These are phyloP conservation scores for Trypanosoma platydactyli DNA, from an alignment of 208 protist genomes.

Conservation along the genomic window DNA sequence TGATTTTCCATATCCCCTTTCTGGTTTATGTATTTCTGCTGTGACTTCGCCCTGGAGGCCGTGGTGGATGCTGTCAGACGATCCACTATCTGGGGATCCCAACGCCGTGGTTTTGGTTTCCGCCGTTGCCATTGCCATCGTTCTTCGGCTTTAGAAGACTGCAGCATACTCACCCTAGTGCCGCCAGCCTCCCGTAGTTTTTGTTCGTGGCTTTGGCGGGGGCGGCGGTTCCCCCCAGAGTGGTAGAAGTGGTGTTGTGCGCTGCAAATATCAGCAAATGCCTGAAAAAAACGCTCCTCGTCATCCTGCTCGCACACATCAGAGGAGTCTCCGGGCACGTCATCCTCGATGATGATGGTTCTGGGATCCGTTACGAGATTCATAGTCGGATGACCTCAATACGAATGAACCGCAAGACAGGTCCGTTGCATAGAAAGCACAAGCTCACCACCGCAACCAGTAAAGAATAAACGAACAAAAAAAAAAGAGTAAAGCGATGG, in stretches of 20 bases:
- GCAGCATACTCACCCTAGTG: too few relatives aligned
- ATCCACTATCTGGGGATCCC: slow-evolving; percentile 30
- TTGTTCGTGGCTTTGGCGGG: not conserved
- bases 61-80: slow-evolving; percentile 46
- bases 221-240: not conserved
- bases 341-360: slow-evolving; percentile 34
- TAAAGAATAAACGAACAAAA: slow-evolving; percentile 20
- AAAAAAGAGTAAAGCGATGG: not conserved
- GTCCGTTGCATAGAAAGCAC: not conserved
- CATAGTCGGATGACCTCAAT: slow-evolving; percentile 30
- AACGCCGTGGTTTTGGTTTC: slow-evolving; percentile 21
- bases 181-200: not conserved
- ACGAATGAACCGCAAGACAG: not conserved
- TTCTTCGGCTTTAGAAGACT: too few relatives aligned
- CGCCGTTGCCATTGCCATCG: not conserved
- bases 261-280: not conserved
- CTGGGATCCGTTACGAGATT: slow-evolving; percentile 48
- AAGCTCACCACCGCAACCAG: not conserved
- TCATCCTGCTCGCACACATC: slow-evolving; percentile 10
- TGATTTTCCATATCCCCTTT: slow-evolving; percentile 34
- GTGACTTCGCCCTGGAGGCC: slow-evolving; percentile 35
- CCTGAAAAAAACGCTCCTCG: slow-evolving; percentile 30
- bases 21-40: slow-evolving; percentile 58
- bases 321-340: slow-evolving; percentile 11
- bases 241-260: not conserved